Evolutionary conservation across 331 rosid species (phyloP), one percentile per base, ranked within the genome.

Genomic region (Malus hybrid): DNA sequence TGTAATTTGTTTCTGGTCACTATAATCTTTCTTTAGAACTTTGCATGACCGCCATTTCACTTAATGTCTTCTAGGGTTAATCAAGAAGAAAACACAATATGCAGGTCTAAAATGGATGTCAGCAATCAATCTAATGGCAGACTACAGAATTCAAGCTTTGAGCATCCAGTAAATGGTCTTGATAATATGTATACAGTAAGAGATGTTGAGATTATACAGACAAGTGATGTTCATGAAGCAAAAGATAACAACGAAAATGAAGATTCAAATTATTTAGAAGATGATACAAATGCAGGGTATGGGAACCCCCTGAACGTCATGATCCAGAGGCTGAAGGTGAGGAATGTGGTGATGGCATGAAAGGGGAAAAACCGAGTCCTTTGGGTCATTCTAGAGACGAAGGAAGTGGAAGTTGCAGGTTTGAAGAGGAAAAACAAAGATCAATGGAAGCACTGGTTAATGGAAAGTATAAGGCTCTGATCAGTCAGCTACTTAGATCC

Each of bases 221-320:
- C 78, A 61, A 72, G 74, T 82, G 81, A 70, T 77, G 75, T 34
- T 61, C 84, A 65, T 61, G 97, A 85, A 64, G 75, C 70, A 71
- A 80, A 80, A 61, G 66, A 55, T 42, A 78, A 22, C 20, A 91
- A 82, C 34, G 95, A 83, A 73, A 62, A 76, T 58, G 95, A 78
- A 77, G 73, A 81, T 75, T 83, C 87, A 68, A 15, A 55, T 53
- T 44, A 81, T 76, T 53, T 86, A 60, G 82, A 83, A 33, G 82
- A 79, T 85, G 85, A 84, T 53, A 66, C 74, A 73, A 88, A 87
- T 80, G 46, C 78, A 82, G 80, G 81, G 82, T 85, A n/a, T 94
- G 97, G 97, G 91, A 88, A 77, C 93, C 87, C 79, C 99, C 99
- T n/a, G 96, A 83, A 75, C 93, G 96, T 44, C 91, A 90, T 80